Percentiles rank a stretch among this genome's conserved stretches.
phyloP scores from a whole-genome alignment of 148 eudicot species.

The Euryodendron excelsum region DNA sequence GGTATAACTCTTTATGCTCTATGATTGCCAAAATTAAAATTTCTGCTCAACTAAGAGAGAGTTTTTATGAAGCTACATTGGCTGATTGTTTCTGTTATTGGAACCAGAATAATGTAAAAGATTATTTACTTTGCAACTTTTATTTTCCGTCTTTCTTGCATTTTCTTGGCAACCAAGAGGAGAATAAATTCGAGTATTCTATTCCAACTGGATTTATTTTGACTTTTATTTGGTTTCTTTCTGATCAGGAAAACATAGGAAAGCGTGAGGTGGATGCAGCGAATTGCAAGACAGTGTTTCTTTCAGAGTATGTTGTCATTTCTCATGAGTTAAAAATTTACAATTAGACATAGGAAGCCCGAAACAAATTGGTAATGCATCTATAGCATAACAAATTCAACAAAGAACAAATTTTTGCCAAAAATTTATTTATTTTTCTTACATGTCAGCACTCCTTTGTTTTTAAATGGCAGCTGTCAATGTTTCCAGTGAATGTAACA shows the following conservation, averaged over 20 bases:
- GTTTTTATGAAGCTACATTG: not conserved
- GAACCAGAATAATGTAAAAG: not conserved
- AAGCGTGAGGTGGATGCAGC: constrained; percentile 77
- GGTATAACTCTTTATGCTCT: too few species aligned
- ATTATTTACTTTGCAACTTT: not conserved
- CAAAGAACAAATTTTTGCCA: too few species aligned
- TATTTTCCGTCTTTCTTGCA: not conserved
- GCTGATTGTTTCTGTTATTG: not conserved
- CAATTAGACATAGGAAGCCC: not conserved
- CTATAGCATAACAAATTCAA: not conserved
- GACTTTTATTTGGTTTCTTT: constrained; percentile 14
- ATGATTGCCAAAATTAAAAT: too few species aligned
- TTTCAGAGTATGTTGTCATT: constrained; percentile 65
- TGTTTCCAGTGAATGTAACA: not conserved
- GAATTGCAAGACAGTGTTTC: constrained; percentile 68
- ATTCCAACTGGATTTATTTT: constrained; percentile 1
- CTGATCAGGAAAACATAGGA: constrained; percentile 70
- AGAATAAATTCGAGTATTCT: not conserved
- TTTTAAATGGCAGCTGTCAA: not conserved
- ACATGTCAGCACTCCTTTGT: not conserved
- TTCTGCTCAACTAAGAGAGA: too few species aligned
- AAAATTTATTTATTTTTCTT: not conserved
- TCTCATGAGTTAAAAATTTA: not conserved
- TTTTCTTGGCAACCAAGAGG: not conserved
- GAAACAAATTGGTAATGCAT: constrained; percentile 7